phyloP scores from a whole-genome alignment of 2,329 filamentous ascomycete species.

The Cladophialophora carrionii region DNA sequence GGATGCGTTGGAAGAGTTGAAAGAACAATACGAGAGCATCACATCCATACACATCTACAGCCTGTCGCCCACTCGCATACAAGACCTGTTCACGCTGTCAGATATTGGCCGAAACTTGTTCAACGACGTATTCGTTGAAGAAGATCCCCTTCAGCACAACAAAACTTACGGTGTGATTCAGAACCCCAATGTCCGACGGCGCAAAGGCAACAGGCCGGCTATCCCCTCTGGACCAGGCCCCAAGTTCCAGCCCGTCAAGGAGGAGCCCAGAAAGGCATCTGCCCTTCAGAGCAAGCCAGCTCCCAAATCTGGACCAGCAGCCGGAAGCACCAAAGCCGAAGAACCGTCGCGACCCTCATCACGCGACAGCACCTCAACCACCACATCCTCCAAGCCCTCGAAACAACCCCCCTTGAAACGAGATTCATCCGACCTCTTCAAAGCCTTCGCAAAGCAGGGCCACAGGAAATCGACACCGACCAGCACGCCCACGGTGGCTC shows the following conservation, averaged over 20 bases:
- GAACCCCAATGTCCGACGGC: constrained; percentile 67
- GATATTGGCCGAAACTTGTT: constrained; percentile 69
- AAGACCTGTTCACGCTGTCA: constrained; percentile 71
- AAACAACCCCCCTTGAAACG: constrained; percentile 47
- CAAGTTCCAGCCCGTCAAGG: constrained; percentile 41
- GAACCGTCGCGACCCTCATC: constrained; percentile 40
- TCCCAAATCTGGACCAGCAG: constrained; percentile 6
- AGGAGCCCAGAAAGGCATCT: constrained; percentile 31
- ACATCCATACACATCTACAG: constrained; percentile 86
- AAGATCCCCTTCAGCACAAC: constrained; percentile 63
- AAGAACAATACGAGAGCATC: constrained; percentile 71
- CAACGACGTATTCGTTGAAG: constrained; percentile 55
- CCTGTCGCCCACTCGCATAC: constrained; percentile 69
- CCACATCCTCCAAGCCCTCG: constrained; percentile 40
- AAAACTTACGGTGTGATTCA: constrained; percentile 73
- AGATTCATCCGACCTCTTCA: constrained; percentile 38
- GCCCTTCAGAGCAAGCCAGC: constrained; percentile 9
- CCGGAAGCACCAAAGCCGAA: constrained; percentile 14
- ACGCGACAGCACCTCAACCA: constrained; percentile 39
- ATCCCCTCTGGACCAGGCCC: constrained; percentile 25
- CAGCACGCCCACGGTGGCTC: not conserved
- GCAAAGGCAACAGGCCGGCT: constrained; percentile 50
- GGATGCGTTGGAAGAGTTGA: constrained; percentile 70
- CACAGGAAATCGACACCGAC: constrained; percentile 30
- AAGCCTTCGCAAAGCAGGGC: constrained; percentile 37